Base-by-base conservation (phyloP, 352 stramenopile genomes). In the Globisporangium okanoganense region DNA sequence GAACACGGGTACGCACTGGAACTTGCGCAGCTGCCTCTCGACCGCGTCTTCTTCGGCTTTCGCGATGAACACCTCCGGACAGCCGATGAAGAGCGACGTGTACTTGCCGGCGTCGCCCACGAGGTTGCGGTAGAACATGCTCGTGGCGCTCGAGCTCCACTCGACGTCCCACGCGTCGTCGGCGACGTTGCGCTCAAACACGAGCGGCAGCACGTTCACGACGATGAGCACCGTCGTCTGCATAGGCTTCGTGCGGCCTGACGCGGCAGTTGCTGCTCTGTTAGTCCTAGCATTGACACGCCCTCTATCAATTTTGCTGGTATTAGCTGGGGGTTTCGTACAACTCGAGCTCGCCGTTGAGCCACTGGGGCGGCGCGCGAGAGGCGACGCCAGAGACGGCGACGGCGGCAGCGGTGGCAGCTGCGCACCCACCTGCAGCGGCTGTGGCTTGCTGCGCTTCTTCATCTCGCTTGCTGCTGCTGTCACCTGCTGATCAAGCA, bases 1-100 rank as follows among this genome's bases (percentile, higher is more conserved):
- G 70, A 98, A 99, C 44, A 99, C 96, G 1, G 97, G 95, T 24
- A 98, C 93, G 65, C 95, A 99, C 58, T 97, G 84, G 58, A 99
- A 95, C 25, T 78, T 73, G 38, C 88, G 74, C 40, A 89, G 72
- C 43, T 95, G 81, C 61, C 90, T 82, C 55, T 94, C 79, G 9
- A 97, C 68, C 20, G 83, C 64, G 10, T 69, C 55, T 55, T 92
- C 77, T 60, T 91, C 80, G 12, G 74, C 68, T 47, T 72, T 73
- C 16, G 76, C 58, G 25, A 92, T 69, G 49, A 90, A 92, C 14
- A 94, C 76, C 44, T 94, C 84, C 0, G 84, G 84, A 24, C 84
- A 94, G 24, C 82, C 82, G 22, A 92, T 76, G 60, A 86, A 91
- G 5, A 92, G 66, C 43, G 82, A 77, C 22, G 71, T 73, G 58